phyloP scores from a whole-genome alignment of 352 stramenopile genomes.

The Phytophthora podocarpi region DNA sequence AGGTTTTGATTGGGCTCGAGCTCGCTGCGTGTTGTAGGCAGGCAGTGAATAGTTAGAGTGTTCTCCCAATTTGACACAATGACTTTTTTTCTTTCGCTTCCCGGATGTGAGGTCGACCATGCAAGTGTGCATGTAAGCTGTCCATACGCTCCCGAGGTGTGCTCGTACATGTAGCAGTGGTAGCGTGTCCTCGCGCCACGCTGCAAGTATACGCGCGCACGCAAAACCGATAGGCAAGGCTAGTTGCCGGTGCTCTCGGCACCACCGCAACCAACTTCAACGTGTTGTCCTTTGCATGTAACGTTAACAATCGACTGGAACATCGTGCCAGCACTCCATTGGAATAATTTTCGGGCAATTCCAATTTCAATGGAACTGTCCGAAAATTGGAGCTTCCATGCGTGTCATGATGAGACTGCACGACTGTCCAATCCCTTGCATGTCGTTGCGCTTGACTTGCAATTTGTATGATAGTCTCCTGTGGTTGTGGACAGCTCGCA shows the following conservation, averaged over 20 bases:
- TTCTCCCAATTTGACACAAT: constrained; percentile 19
- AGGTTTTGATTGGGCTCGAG: constrained; percentile 12
- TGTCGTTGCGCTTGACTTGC: constrained; percentile 24
- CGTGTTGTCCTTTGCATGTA: constrained; percentile 5
- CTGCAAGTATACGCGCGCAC: constrained; percentile 23
- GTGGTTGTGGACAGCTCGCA: constrained; percentile 25
- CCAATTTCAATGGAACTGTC: no score
- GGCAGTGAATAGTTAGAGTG: constrained; percentile 4
- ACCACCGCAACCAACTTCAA: constrained; percentile 34
- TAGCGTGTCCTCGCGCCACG: no score
- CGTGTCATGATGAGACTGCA: no score
- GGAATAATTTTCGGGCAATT: no score
- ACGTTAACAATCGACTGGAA: no score
- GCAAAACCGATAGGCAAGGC: background rate
- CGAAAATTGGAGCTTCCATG: no score
- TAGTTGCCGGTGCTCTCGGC: constrained; percentile 6
- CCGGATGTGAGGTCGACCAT: no score
- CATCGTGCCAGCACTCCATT: no score
- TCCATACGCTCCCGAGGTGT: no score
- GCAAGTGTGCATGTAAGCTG: no score
- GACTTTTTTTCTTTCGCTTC: background rate
- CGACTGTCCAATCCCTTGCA: constrained; percentile 13
- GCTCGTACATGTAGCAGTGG: no score
- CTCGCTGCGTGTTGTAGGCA: background rate
- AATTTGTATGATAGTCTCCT: constrained; percentile 32